Evolutionary conservation across 2,329 filamentous ascomycete species (phyloP), one percentile per base, ranked within the genome.

Genomic region (Phyllosticta capitalensis): DNA sequence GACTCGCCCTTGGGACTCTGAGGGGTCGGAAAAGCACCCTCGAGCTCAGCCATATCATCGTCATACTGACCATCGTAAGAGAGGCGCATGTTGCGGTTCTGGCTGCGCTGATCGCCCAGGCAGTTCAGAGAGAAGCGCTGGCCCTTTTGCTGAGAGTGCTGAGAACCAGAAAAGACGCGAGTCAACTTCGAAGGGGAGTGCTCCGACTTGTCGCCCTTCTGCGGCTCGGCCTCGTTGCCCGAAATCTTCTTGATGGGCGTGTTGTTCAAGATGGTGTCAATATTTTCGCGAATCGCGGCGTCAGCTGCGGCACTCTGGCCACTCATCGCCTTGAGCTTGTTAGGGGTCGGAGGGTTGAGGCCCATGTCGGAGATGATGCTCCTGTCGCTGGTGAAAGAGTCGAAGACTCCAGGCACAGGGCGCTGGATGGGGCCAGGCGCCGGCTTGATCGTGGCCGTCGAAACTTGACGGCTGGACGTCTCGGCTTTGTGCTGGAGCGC

Each of bases 1-100:
- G 20, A 38, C 22, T 17, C 58, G 58, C 24, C 63, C 12, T 67
- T 58, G 38, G 20, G 26, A 19, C 53, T 61, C 64, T 30, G 63
- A 62, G 54, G 64, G 28, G 6, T 61, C 56, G 14, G 63, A 65
- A 38, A 38, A 14, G 49, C 17, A 19, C 56, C 53, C 19, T 67
- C 62, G 59, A 73, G 60, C 14, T 69, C 71, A 30, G 66, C 66
- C 33, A 74, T 60, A 51, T 74, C 72, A 52, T 74, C 72, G 30
- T 38, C 69, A 72, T 69, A 9, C 72, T 69, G 33, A 38, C 72
- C 72, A 59, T 74, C 72, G 54, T 72, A 64, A 21, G 69, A 69
- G 62, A 68, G 70, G 52, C 71, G 60, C 55, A 66, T 65, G 56
- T 68, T 63, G 55, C 58, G 58, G 54, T 28, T 54, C 53, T 60